Evolutionary conservation across 2,329 filamentous ascomycete genomes (phyloP), one percentile per base, ranked within the genome.

Genomic region (Akanthomyces uredinophilus): DNA sequence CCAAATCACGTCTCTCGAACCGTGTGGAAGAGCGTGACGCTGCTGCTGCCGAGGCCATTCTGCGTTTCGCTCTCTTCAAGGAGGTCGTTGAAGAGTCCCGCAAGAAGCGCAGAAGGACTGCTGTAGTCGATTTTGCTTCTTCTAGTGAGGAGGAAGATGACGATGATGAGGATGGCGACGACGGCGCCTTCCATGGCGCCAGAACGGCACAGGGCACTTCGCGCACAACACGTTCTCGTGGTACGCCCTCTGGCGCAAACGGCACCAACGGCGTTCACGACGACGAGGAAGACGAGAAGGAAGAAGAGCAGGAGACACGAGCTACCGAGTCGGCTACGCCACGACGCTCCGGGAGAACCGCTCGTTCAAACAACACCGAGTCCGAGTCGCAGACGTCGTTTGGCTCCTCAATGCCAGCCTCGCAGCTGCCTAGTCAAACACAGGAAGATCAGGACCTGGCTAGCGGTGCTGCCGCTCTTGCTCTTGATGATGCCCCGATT

Each of bases 61-160:
- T 99, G 37, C 86, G 95, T 20, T 99, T 97, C 71, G 96, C 95
- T 2, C 83, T 99, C 41, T 99, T 99, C 83, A 98, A 98, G 74
- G 95, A 99, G 78, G 88, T 99, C 0, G 83, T 96, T 4, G 83
- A 87, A 70, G 88, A 92, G 73, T 90, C 92, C 63, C 85, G 87
- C 68, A 95, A 94, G 81, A 89, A 95, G 76, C 86, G 93, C 69
- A 88, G 91, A 75, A 88, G 90, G 68, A 89, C 84, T 6, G 80
- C 83, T 35, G 81, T 82, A 39, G 79, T 83, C 18, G 81, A 84
- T 61, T 79, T 79, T 59, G 84, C 83, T 72, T 87, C 70, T 71
- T 79, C 87, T 24, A 85, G 83, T 44, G 83, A 84, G 11, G 83
- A 83, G 22, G 83, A 81, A 59, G 82, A 80, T 1, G 83, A 83